Percentiles rank a stretch among this genome's conserved stretches.
These are phyloP conservation scores for Cryphonectria parasitica DNA, from an alignment of 2,329 filamentous ascomycete species.

Conservation along the genomic window DNA sequence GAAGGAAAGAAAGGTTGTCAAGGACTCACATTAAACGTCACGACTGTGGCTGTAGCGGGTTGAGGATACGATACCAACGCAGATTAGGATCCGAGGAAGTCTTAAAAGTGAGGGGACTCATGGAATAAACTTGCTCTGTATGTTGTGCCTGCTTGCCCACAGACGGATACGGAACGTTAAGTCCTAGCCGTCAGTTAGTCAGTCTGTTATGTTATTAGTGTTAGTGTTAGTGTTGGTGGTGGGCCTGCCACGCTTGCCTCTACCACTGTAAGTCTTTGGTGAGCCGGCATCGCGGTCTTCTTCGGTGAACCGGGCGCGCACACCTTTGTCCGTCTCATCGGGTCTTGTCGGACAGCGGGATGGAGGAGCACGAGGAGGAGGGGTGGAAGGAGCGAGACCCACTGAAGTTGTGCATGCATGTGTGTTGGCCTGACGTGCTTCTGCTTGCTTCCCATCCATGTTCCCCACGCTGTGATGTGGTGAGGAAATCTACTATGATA, in stretches of 20 bases:
- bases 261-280: too few relatives aligned
- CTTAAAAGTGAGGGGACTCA: not conserved
- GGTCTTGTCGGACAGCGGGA: not conserved
- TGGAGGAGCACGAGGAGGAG: not conserved
- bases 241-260: not conserved
- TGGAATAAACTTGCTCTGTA: not conserved
- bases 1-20: not conserved
- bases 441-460: not conserved
- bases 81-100: not conserved
- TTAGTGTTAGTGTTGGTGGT: not conserved
- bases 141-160: not conserved
- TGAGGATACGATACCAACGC: not conserved
- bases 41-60: not conserved
- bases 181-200: not conserved
- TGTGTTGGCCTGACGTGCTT: slow-evolving; percentile 12
- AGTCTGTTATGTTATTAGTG: not conserved
- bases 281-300: not conserved
- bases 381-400: not conserved
- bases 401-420: not conserved
- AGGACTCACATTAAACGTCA: not conserved
- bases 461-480: not conserved
- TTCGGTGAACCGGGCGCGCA: not conserved
- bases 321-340: not conserved
- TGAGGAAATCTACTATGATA: not conserved
- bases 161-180: not conserved